A percentile compares a stretch with the other conserved stretches of the same genome.
Conservation (phyloP, 2,329 filamentous ascomycete genomes). For the Camptophora hylomeconis region DNA sequence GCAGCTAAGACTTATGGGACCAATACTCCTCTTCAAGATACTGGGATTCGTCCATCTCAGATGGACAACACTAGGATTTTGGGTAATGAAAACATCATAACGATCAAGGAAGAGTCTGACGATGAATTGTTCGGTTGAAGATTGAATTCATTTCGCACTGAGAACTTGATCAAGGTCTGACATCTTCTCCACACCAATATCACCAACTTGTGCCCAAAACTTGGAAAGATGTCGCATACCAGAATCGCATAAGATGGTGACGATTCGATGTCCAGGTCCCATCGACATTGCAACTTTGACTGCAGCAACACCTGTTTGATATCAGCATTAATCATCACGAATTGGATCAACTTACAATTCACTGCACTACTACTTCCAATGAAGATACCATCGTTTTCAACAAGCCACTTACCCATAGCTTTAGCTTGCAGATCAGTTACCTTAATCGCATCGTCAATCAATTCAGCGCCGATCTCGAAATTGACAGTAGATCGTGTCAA, state of each 20-base stretch:
- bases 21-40: not conserved
- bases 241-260: conserved; percentile 38
- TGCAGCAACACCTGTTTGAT: conserved; percentile 31
- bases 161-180: not conserved
- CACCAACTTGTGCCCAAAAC: conserved; percentile 34
- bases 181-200: conserved; percentile 27
- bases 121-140: conserved; percentile 7
- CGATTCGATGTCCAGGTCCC: conserved; percentile 35
- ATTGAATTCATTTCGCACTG: conserved; percentile 1
- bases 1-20: not conserved
- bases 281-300: conserved; percentile 33
- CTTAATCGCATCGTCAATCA: conserved; percentile 80
- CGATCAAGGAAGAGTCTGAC: conserved; percentile 6
- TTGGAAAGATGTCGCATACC: conserved; percentile 38
- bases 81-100: not conserved
- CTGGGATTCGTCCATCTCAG: too few relatives aligned
- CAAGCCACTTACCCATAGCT: conserved; percentile 89
- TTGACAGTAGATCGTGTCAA: conserved; percentile 91
- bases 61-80: not conserved
- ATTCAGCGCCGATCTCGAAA: conserved; percentile 71
- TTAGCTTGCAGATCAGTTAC: conserved; percentile 83
- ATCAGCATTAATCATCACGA: conserved; percentile 7
- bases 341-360: conserved; percentile 51
- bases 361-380: conserved; percentile 91
- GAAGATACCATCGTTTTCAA: conserved; percentile 91